Base-by-base conservation (phyloP, 1,139 yeast species). In the Suhomyces ambrosiae region DNA sequence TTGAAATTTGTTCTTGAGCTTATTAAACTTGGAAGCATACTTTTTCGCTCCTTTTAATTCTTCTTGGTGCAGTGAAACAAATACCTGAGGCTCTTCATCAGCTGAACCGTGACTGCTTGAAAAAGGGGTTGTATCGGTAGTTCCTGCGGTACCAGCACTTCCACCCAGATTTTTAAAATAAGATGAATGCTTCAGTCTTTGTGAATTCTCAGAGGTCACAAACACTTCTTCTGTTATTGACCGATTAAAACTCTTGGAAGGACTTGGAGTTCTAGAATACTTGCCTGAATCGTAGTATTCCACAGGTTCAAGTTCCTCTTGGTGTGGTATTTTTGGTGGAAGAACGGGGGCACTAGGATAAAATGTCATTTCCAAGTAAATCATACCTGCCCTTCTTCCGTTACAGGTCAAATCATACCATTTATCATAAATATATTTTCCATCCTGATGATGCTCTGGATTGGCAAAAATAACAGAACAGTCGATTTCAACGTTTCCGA, bases 341-440 rank as follows among this genome's bases (percentile, higher is more conserved):
- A 68, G 48, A 6, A 71, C 52, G 0, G 79, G 82, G 2, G 77
- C 72, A 12, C 73, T 61, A 0, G 96, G 94, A 55, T 87, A 88
- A 54, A 87, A 92, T 0, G 97, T 88, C 85, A 92, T 83, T 54
- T 92, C 97, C 38, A 94, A 64, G 59, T 83, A 90, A 1, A 92
- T 79, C 61, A 80, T 86, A 1, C 98, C 98, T 1, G 97, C 96
- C 38, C 86, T 79, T 50, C 80, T 76, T n/a, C 80, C 83, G 40
- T 79, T 79, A 54, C 79, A 78, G 25, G 70, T 66, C 44, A 92
- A 67, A 31, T 80, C 81, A 55, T 84, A 86, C 97, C 97, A 90
- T 25, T 74, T 73, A 57, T 94, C 97, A 43, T 60, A 53, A 30
- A 71, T 71, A 53, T 77, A 88, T 21, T 95, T 96, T 27, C 86